phyloP scores from a whole-genome alignment of 495 filamentous ascomycete species.

The Margaritispora aquatica region DNA sequence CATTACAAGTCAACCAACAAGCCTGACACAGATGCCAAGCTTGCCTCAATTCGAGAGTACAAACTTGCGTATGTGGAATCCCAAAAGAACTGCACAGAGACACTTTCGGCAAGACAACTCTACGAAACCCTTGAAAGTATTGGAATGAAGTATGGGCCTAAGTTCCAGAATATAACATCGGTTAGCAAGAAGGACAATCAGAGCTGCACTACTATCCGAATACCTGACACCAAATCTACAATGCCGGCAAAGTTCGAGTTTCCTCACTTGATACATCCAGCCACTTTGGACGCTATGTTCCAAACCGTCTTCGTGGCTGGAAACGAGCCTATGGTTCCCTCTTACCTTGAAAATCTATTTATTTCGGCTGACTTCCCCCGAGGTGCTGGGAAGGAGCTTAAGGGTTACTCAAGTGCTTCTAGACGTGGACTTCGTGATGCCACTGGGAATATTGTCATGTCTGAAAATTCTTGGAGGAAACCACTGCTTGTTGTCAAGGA shows the following conservation, averaged over 20 bases:
- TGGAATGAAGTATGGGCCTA: conserved; percentile 30
- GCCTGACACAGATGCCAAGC: neutral
- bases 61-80: neutral
- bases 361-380: neutral
- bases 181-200: neutral
- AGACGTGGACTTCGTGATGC: conserved; percentile 9
- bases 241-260: conserved; percentile 39
- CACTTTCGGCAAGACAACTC: neutral
- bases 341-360: neutral
- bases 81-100: conserved; percentile 1
- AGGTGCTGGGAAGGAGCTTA: neutral
- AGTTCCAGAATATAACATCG: conserved; percentile 24
- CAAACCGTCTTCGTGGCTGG: conserved; percentile 22
- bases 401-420: neutral
- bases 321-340: neutral
- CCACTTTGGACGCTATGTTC: conserved; percentile 35
- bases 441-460: conserved; percentile 12
- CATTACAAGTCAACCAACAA: conserved; percentile 1
- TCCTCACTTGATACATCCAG: conserved; percentile 43
- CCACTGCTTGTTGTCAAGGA: conserved; percentile 9
- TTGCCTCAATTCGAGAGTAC: neutral
- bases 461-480: conserved; percentile 5
- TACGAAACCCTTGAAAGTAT: conserved; percentile 7
- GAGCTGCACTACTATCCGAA: conserved; percentile 10
- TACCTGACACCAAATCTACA: conserved; percentile 32